Evolutionary conservation across 2,329 filamentous ascomycete genomes (phyloP).

Genomic region (Thermothelomyces thermophilus): DNA sequence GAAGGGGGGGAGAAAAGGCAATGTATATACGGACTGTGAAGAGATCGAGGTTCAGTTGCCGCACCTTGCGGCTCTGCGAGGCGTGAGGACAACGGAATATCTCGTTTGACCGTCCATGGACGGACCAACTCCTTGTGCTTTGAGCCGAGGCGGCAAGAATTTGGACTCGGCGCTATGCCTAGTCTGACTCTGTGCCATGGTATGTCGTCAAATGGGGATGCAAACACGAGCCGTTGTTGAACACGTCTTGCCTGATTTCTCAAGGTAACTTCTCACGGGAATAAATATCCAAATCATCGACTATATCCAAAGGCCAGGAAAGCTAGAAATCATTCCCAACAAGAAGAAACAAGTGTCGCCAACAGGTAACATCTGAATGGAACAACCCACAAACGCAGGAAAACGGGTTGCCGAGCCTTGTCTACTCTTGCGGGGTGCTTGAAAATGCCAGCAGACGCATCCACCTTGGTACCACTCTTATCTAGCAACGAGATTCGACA

Average conservation of each 20-base stretch:
- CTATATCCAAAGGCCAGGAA: not conserved
- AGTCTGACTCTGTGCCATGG: too few species aligned
- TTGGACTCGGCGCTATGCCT: too few species aligned
- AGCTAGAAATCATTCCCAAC: not conserved
- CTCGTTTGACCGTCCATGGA: too few species aligned
- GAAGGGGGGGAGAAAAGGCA: not conserved
- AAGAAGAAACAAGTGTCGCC: not conserved
- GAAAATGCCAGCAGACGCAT: slow-evolving; percentile 7
- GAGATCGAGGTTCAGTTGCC: not conserved
- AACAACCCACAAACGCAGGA: not conserved
- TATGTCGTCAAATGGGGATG: too few species aligned
- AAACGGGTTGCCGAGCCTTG: not conserved
- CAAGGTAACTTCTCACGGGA: too few species aligned
- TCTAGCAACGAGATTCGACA: slow-evolving; percentile 5
- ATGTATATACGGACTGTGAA: slow-evolving; percentile 7
- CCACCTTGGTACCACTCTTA: not conserved
- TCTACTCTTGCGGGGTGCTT: slow-evolving; percentile 8
- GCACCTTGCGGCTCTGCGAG: not conserved
- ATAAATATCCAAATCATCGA: too few species aligned
- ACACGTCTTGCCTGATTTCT: too few species aligned
- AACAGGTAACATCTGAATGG: not conserved
- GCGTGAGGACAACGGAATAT: too few species aligned
- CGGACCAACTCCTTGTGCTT: too few species aligned
- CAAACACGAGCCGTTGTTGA: too few species aligned
- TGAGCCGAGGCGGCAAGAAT: too few species aligned